Evolutionary conservation across 768 basidiomycete species (phyloP), one percentile per base, ranked within the genome.

Genomic region (Rubroboletus pulcherrimus): DNA sequence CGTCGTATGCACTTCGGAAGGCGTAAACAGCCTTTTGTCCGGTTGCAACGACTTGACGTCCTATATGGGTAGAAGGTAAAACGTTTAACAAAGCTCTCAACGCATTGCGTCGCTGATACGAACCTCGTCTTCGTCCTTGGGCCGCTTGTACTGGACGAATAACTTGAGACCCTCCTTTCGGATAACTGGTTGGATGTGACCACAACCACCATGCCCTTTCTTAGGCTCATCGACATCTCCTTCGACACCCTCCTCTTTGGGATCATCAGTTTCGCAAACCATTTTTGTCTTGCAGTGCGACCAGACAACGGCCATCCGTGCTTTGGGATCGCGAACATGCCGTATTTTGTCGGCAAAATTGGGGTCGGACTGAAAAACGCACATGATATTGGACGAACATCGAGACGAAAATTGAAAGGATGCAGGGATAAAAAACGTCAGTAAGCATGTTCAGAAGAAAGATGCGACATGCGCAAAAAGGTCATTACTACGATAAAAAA

Each of bases 201-300:
- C 97, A 72, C 97, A 98, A 15, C 97, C 97, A n/a, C 93, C 95
- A 58, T 98, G 97, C 2, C 93, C 92, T 66, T 86, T 89, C 77
- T 91, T 92, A 45, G 82, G 78, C 59, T 91, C 92, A 38, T 74
- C 77, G 14, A 82, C 85, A 37, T 75, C 74, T 34, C 77, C 80
- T 17, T 83, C 87, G 31, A 82, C 89, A 54, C 82, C 85, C 64
- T 94, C 93, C 59, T 94, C 92, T 71, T 91, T 90, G 48, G 86
- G 81, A 40, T 91, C 89, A 73, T 96, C 92, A 63, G 92, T 74
- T 64, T 94, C 93, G 79, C 96, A 99, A 44, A 80, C 66, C 78
- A 81, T 93, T 74, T 91, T 95, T 60, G 85, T 81, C 74, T 94
- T 93, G 85, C 91, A 93, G 68, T 86, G 84, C 33, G 75, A 68